Base-by-base conservation (phyloP, 164 flowering plant species). In the Magnolia officinalis region DNA sequence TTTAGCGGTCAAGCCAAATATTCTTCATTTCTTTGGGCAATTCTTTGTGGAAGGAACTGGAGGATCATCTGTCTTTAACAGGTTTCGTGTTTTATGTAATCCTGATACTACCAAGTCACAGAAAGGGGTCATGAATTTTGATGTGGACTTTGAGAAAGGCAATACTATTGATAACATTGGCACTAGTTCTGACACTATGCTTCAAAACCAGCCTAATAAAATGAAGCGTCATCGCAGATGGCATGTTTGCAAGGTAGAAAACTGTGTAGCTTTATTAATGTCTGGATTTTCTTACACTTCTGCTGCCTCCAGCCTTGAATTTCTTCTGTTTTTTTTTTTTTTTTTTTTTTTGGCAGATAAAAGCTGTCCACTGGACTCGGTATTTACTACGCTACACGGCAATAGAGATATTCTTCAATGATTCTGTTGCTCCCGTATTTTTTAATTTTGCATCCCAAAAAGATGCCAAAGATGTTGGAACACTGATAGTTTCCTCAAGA, bases 1-100 rank as follows among this genome's bases (percentile, higher is more conserved):
- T 70, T 81, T 96, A 80, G 98, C 97, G 76, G 88, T 96, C 75
- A 89, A 86, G 90, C 89, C 89, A 78, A 87, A 84, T 80, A 83
- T 85, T 65, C 82, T 96, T 83, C 96, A 93, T 84, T 96, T 94
- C 79, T 89, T 83, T 89, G 98, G 94, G 67, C 94, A 93, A 78
- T 89, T 89, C 82, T 81, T 91, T 84, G 98, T 96, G 23, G 98
- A 94, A 88, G 99, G 99, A 75, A 93, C 97, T 74, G 98, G 94
- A 26, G 99, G 97, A 18, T 87, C 97, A 75, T 87, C 97, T 74
- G 91, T 90, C 71, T 93, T 94, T 67, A 88, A 78, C 69, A 85
- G 80, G 64, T 85, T 90, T 67, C 50, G 70, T 69, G 78, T 76
- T 49, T 80, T 86, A 24, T 80, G 78, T 29, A 82, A 70, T 75